phyloP scores from a whole-genome alignment of 148 eudicot genomes.

The Spergularia bocconei region DNA sequence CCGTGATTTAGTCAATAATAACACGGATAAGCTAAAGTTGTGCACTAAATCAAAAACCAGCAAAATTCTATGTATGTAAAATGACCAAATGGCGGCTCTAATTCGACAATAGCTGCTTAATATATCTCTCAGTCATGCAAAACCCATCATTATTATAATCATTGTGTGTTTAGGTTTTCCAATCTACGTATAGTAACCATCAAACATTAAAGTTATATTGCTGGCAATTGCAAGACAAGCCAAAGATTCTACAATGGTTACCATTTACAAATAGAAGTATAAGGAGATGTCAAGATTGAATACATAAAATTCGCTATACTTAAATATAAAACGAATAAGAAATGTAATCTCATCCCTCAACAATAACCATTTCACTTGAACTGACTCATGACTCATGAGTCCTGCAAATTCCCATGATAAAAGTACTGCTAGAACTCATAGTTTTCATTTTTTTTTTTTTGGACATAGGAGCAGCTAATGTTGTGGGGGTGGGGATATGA shows the following conservation, averaged over 20 bases:
- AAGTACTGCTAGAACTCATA: too few relatives aligned
- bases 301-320: too few relatives aligned
- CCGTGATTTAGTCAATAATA: not conserved
- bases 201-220: not conserved
- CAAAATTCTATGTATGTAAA: not conserved
- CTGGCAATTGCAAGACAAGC: too few relatives aligned
- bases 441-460: too few relatives aligned
- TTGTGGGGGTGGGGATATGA: too few relatives aligned
- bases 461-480: too few relatives aligned
- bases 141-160: not conserved
- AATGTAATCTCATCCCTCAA: too few relatives aligned
- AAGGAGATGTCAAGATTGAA: not conserved
- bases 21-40: not conserved
- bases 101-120: not conserved
- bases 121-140: not conserved
- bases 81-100: not conserved
- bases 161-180: not conserved
- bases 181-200: not conserved
- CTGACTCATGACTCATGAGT: too few relatives aligned
- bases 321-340: too few relatives aligned
- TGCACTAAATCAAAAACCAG: not conserved
- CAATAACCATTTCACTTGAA: too few relatives aligned
- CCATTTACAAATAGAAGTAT: too few relatives aligned
- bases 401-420: too few relatives aligned
- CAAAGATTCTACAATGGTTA: not conserved